These are phyloP conservation scores for Niveomyces coronatus DNA, from an alignment of 2,329 filamentous ascomycete genomes.

Conservation along the genomic window DNA sequence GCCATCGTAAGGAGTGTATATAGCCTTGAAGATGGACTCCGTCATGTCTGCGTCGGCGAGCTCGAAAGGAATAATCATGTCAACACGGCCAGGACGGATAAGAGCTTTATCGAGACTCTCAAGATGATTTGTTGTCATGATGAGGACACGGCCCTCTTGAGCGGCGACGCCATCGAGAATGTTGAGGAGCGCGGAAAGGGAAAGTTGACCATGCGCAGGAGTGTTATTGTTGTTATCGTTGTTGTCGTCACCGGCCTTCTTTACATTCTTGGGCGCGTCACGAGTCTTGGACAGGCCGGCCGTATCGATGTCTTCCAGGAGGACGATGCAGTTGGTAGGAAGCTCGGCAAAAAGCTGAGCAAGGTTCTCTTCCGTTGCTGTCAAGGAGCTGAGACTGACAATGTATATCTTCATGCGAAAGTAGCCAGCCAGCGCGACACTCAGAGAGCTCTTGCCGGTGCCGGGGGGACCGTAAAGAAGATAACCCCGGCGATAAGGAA, in stretches of 20 bases:
- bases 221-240: slow-evolving; percentile 11
- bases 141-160: slow-evolving; percentile 51
- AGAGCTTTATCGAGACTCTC: slow-evolving; percentile 52
- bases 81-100: slow-evolving; percentile 51
- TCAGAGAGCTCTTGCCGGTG: slow-evolving; percentile 67
- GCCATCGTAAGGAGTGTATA: slow-evolving; percentile 42
- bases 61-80: slow-evolving; percentile 48
- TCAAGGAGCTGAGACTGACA: slow-evolving; percentile 53
- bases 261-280: slow-evolving; percentile 22
- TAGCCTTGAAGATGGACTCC: slow-evolving; percentile 45
- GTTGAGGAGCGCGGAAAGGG: slow-evolving; percentile 69
- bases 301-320: slow-evolving; percentile 68
- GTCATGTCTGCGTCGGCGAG: slow-evolving; percentile 43
- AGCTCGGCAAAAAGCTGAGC: slow-evolving; percentile 54
- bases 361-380: slow-evolving; percentile 55
- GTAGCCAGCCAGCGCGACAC: slow-evolving; percentile 58
- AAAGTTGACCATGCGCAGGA: slow-evolving; percentile 34
- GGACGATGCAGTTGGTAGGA: slow-evolving; percentile 59
- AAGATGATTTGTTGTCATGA: slow-evolving; percentile 57
- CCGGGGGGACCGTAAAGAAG: slow-evolving; percentile 72
- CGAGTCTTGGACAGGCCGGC: slow-evolving; percentile 57
- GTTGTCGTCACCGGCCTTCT: slow-evolving; percentile 14
- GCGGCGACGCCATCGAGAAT: slow-evolving; percentile 65
- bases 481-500: slow-evolving; percentile 78
- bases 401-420: slow-evolving; percentile 66